A percentile compares a stretch with the other conserved stretches of the same genome.
These are phyloP conservation scores for Camelina sativa DNA, from an alignment of 345 rosid genomes.

Conservation along the genomic window DNA sequence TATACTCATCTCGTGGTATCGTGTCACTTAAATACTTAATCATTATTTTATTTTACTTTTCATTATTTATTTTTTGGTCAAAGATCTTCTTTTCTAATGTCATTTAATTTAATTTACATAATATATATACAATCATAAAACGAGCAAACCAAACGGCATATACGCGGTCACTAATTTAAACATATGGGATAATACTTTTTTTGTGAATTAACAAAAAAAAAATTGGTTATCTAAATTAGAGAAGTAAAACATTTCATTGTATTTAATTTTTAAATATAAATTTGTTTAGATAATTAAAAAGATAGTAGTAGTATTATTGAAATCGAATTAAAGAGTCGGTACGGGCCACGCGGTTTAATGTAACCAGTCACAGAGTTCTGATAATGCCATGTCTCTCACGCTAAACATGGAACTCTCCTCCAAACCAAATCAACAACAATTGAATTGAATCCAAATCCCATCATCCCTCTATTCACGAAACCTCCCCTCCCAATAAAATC, in stretches of 20 bases:
- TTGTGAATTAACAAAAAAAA: too few relatives aligned
- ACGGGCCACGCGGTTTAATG: slow-evolving; percentile 37
- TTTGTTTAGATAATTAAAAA: too few relatives aligned
- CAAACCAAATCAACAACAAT: slow-evolving; percentile 39
- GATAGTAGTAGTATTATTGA: neutral
- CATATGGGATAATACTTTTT: too few relatives aligned
- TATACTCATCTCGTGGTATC: neutral
- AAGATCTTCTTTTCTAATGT: too few relatives aligned
- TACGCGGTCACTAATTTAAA: too few relatives aligned
- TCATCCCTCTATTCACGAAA: slow-evolving; percentile 8
- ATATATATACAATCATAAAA: too few relatives aligned
- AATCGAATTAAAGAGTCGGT: slow-evolving; percentile 20
- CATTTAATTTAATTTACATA: too few relatives aligned
- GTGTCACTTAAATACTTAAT: neutral
- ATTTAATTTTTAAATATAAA: too few relatives aligned
- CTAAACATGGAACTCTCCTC: slow-evolving; percentile 31
- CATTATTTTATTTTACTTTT: neutral
- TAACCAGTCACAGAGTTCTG: slow-evolving; percentile 32
- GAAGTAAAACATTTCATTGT: too few relatives aligned
- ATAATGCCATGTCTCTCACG: slow-evolving; percentile 1
- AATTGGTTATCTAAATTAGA: neutral
- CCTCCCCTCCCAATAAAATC: neutral
- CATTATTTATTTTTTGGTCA: too few relatives aligned
- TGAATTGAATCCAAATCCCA: slow-evolving; percentile 21
- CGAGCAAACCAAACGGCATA: too few relatives aligned